Base-by-base conservation (phyloP, 1,284 basidiomycete genomes). In the Papiliotrema flavescens region DNA sequence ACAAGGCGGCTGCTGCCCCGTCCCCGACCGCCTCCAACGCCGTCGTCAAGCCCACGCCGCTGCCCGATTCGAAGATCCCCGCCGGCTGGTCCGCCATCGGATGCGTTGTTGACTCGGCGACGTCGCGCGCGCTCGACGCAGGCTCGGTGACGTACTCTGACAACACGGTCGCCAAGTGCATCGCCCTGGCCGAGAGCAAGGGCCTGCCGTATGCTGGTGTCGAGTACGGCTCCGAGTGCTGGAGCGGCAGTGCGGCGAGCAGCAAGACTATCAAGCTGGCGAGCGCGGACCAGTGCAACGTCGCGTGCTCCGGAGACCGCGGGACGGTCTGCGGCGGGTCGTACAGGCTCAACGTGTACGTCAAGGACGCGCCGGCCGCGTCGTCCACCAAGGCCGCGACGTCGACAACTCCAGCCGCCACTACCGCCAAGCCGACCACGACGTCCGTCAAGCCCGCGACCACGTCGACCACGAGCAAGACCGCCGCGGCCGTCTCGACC, bases 341-440 rank as follows among this genome's bases (percentile, higher is more conserved):
- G 5, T 35, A 49, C 11, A 58, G 60, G 14, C 49, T 82, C 60
- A 79, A 79, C 32, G 66, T 80, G n/a, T 79, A 80, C 74, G 80
- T 78, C 67, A 82, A 79, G 59, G 77, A 80, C 2, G 75, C 77
- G 1, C 5, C 23, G 17, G 23, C 44, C 14, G 28, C 44, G 6
- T 40, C 42, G 24, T 26, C 44, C 34, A 37, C 53, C 23, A 36
- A 23, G 43, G 17, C 28, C 3, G 23, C 44, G 14, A 8, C 44
- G 17, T 14, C 42, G n/a, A 23, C 42, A 5, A 43, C 42, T 15
- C 8, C 42, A 23, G n/a, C 42, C 19, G 23, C n/a, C 14, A n/a
- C 44, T 3, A 46, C 44, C 28, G n/a, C 44, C 28, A 46, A 15
- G 24, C 17, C 44, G 4, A 6, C 44, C 9, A 19, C 17, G 5